Base-by-base conservation (phyloP, 106 monocot genomes). In the Chionographis japonica region DNA sequence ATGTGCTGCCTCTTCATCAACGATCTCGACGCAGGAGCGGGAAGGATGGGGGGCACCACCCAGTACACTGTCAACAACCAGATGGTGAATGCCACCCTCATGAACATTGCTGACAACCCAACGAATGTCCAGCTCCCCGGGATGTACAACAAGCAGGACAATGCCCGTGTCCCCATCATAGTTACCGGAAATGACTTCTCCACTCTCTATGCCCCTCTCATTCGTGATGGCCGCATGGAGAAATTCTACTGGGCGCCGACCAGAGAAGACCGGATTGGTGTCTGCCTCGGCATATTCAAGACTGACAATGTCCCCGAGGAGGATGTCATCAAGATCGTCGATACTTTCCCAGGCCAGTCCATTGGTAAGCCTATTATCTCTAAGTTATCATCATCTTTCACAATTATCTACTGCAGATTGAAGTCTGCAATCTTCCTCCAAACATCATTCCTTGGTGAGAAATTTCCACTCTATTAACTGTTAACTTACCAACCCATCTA, bases 211-310 rank as follows among this genome's bases (percentile, higher is more conserved):
- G 97, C 97, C 12, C 97, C 97, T 2, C 84, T 97, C 57, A 97
- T 97, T 38, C 92, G 92, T 72, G 97, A 92, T 37, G 97, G 97
- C 0, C 92, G 97, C 62, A 97, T 97, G 97, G 97, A 97, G 83
- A 97, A 97, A 70, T 97, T 92, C 83, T 97, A 97, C 85, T 97
- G 97, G 97, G 92, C 97, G 3, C 97, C 97, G 2, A 97, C 97
- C 39, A 83, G 92, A 8, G 92, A 91, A 62, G 94, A 91, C 79
- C 75, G 91, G 2, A 77, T 91, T 49, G 91, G 94, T 11, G 90
- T 95, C 62, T 90, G 92, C 86, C 16, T 2, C 0, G 97, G 97
- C 14, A 97, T 97, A 50, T 97, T 97, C 80, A 82, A 82, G 72
- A 69, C 97, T 4, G 97, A 97, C 65, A 87, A 90, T 40, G 58